phyloP scores from a whole-genome alignment of 768 basidiomycete species.

The Lentinula sp. region DNA sequence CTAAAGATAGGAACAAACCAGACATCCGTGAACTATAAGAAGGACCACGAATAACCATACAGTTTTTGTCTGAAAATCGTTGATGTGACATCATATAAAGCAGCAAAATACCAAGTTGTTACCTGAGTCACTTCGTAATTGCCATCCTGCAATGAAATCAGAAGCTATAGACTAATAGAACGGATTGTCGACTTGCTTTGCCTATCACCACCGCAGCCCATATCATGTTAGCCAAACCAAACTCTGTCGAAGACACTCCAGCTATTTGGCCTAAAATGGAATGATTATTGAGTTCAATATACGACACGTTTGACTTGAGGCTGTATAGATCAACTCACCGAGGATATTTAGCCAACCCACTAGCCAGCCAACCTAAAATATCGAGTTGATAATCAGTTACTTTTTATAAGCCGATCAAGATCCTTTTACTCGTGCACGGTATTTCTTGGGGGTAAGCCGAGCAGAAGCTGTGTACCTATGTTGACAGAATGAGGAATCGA shows the following conservation, averaged over 20 bases:
- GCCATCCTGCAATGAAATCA: conserved; percentile 33
- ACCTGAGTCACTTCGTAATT: conserved; percentile 53
- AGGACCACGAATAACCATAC: conserved; percentile 77
- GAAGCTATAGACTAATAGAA: conserved; percentile 1
- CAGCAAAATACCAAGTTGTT: conserved; percentile 1
- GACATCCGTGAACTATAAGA: conserved; percentile 69
- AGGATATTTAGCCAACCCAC: conserved; percentile 84
- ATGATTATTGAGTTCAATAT: not conserved
- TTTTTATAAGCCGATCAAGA: not conserved
- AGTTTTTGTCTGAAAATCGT: conserved; percentile 45
- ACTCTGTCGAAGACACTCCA: conserved; percentile 82
- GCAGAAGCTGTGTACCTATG: conserved; percentile 77
- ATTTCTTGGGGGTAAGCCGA: conserved; percentile 56
- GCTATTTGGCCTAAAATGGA: conserved; percentile 61
- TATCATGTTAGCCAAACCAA: conserved; percentile 75
- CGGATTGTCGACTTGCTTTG: conserved; percentile 26
- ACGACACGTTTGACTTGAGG: not conserved
- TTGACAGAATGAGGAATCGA: not conserved
- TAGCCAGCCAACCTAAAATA: conserved; percentile 58
- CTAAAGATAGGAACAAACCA: conserved; percentile 32
- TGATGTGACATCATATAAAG: not conserved
- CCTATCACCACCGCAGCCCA: conserved; percentile 68
- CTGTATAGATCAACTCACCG: conserved; percentile 27
- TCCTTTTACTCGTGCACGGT: conserved; percentile 51
- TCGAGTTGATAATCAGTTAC: not conserved